phyloP scores from a whole-genome alignment of 768 basidiomycete species.

The Ephemerocybe angulata region DNA sequence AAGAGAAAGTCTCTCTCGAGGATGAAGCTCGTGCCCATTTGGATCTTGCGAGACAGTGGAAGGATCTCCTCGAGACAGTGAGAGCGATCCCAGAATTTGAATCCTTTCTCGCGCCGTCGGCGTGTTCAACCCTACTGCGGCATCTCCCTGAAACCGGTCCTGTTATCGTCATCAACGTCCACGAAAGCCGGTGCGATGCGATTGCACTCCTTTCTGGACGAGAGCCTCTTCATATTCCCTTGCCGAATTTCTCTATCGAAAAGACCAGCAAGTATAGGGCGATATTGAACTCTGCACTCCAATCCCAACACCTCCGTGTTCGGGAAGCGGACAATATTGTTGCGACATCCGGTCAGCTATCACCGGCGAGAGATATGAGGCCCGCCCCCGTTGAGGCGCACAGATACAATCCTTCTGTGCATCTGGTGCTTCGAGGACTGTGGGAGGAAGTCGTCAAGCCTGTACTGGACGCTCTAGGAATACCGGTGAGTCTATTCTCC shows the following conservation, averaged over 20 bases:
- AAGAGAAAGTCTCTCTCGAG: constrained; percentile 11
- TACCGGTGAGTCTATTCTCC: constrained; percentile 1
- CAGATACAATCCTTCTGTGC: background rate
- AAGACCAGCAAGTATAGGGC: background rate
- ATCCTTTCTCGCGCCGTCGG: constrained; percentile 18
- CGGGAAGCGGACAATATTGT: too few species aligned
- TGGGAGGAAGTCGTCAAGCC: constrained; percentile 10
- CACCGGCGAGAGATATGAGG: background rate
- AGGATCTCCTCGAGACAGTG: constrained; percentile 10
- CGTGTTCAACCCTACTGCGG: constrained; percentile 4
- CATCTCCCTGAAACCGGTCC: constrained; percentile 15
- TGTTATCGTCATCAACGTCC: constrained; percentile 18
- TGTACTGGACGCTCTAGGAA: constrained; percentile 1
- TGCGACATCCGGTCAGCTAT: background rate
- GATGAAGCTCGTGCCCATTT: constrained; percentile 13
- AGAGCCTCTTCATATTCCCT: constrained; percentile 11
- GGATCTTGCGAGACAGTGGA: constrained; percentile 18
- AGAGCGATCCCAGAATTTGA: constrained; percentile 14
- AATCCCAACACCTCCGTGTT: background rate
- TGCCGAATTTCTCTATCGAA: constrained; percentile 2
- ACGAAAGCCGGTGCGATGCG: constrained; percentile 18
- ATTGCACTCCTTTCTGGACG: constrained; percentile 12
- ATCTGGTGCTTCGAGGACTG: background rate
- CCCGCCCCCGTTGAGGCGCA: background rate
- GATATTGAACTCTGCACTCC: background rate